Conservation (phyloP, 441 rosid genomes). For the Pelargonium australe region DNA sequence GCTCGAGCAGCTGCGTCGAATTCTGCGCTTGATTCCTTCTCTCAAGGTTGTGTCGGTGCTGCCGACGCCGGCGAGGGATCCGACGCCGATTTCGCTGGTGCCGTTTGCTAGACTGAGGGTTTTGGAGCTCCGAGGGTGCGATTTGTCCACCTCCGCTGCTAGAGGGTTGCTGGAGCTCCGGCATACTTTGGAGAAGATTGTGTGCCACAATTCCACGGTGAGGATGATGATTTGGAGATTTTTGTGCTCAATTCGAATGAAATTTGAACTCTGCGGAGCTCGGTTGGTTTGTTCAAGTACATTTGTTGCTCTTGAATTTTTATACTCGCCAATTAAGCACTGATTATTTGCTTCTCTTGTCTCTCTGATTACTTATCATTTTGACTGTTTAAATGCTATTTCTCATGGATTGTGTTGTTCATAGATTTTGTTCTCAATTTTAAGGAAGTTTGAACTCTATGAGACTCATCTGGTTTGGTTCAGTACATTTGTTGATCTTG, state of each 20-base stretch:
- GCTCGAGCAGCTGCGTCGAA: slow-evolving; percentile 84
- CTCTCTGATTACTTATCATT: too few relatives aligned
- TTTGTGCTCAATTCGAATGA: neutral
- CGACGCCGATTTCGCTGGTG: slow-evolving; percentile 71
- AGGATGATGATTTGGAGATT: slow-evolving; percentile 24
- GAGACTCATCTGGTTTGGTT: neutral
- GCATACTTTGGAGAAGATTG: slow-evolving; percentile 78
- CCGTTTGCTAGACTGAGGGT: slow-evolving; percentile 74
- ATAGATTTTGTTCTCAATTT: neutral
- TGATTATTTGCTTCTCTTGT: too few relatives aligned
- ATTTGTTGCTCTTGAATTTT: neutral
- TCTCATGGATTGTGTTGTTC: neutral
- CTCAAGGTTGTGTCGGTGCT: slow-evolving; percentile 79
- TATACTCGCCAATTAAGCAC: neutral
- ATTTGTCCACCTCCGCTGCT: slow-evolving; percentile 88
- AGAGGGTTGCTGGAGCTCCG: slow-evolving; percentile 81
- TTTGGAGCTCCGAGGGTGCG: slow-evolving; percentile 84
- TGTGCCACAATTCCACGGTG: slow-evolving; percentile 92
- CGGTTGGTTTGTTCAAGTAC: neutral
- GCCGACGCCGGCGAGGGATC: slow-evolving; percentile 69
- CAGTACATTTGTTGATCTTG: neutral
- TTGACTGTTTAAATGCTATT: too few relatives aligned
- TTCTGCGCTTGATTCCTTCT: slow-evolving; percentile 64
- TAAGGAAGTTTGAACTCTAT: neutral
- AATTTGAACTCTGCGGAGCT: neutral